Conservation (phyloP, 202 grass and related monocot species). For the Schoenoplectus triqueter region DNA sequence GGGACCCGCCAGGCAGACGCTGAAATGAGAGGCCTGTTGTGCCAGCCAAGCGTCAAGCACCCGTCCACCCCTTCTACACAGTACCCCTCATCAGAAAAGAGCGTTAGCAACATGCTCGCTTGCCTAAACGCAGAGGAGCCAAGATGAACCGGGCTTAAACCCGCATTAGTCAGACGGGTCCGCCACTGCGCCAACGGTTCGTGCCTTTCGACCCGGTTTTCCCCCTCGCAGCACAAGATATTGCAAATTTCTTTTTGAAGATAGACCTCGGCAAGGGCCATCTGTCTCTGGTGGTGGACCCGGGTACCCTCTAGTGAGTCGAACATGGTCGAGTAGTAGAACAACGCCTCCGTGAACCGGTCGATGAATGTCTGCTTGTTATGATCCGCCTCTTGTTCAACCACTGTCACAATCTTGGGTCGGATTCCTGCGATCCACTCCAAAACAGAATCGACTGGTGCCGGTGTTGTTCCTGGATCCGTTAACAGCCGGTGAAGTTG, state of each 20-base stretch:
- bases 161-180: conserved; percentile 48
- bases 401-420: conserved; percentile 67
- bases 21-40: conserved; percentile 72
- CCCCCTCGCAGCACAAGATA: conserved; percentile 73
- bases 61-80: conserved; percentile 74
- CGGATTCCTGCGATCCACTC: conserved; percentile 56
- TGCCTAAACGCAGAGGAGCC: conserved; percentile 79
- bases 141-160: conserved; percentile 62
- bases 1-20: conserved; percentile 75
- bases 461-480: conserved; percentile 37
- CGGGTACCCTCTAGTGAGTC: conserved; percentile 62
- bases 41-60: conserved; percentile 91
- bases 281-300: conserved; percentile 20
- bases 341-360: conserved; percentile 88
- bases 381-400: conserved; percentile 94
- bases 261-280: conserved; percentile 62
- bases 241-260: conserved; percentile 83
- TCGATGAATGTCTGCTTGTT: conserved; percentile 80
- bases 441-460: conserved; percentile 68
- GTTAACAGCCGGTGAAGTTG: conserved; percentile 70
- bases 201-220: conserved; percentile 68
- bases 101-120: conserved; percentile 81
- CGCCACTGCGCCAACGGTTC: conserved; percentile 74
- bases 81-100: conserved; percentile 83
- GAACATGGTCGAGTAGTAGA: conserved; percentile 98